Percentiles rank a stretch among this genome's conserved stretches.
Evolutionary conservation across 176 grass and related monocot genomes (phyloP).

Genomic region (Juncus inflexus): DNA sequence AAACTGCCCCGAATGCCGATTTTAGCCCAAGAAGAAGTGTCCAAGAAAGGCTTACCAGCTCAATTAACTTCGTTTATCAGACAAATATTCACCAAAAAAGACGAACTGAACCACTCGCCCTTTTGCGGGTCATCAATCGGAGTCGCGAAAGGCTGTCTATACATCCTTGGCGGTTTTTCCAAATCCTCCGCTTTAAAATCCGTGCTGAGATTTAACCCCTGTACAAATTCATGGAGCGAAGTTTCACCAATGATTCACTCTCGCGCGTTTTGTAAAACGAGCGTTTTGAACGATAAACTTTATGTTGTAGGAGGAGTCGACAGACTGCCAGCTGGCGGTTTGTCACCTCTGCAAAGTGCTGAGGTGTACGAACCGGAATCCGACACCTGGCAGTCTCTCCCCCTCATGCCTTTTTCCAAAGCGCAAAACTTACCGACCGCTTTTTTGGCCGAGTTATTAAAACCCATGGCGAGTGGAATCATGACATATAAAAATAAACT

Average conservation of each 20-base stretch:
- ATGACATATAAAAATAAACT: slow-evolving; percentile 57
- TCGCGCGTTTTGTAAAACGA: slow-evolving; percentile 66
- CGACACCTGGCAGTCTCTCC: slow-evolving; percentile 46
- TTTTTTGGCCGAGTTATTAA: slow-evolving; percentile 60
- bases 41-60: slow-evolving; percentile 26
- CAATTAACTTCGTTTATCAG: slow-evolving; percentile 50
- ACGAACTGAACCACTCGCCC: slow-evolving; percentile 34
- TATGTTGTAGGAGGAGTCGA: slow-evolving; percentile 76
- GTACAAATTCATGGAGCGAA: slow-evolving; percentile 61
- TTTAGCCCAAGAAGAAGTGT: slow-evolving; percentile 34
- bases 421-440: slow-evolving; percentile 39
- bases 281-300: slow-evolving; percentile 67
- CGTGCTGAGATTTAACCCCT: slow-evolving; percentile 65
- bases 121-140: slow-evolving; percentile 48
- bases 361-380: slow-evolving; percentile 75
- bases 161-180: slow-evolving; percentile 70
- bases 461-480: slow-evolving; percentile 63
- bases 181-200: slow-evolving; percentile 39
- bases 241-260: slow-evolving; percentile 52
- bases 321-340: slow-evolving; percentile 36
- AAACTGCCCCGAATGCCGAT: slow-evolving; percentile 60
- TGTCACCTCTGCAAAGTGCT: slow-evolving; percentile 55
- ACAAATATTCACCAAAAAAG: slow-evolving; percentile 49
- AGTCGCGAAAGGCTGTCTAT: slow-evolving; percentile 44
- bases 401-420: slow-evolving; percentile 69